Evolutionary conservation across 176 grass and related monocot species (phyloP).

Genomic region (Triticum monococcum): DNA sequence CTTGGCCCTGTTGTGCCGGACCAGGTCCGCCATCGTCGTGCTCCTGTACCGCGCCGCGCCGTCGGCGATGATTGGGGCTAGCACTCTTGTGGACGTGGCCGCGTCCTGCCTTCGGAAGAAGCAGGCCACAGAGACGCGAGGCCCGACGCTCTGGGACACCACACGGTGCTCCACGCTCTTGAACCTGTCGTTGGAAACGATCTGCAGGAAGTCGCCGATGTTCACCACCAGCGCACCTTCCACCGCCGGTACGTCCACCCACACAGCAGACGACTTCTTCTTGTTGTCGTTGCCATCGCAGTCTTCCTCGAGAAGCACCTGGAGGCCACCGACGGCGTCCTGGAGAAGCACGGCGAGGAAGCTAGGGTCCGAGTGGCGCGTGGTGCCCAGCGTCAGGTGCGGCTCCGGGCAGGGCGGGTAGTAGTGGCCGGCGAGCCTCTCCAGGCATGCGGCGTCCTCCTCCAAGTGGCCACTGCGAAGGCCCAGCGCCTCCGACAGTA

Average conservation of each 20-base stretch:
- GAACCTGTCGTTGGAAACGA: neutral
- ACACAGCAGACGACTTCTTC: accelerated
- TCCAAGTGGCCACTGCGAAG: no score
- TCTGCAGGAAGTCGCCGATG: conserved; percentile 53
- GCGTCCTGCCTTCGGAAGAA: no score
- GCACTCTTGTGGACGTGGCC: neutral
- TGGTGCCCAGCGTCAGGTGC: neutral
- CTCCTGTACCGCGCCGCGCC: neutral
- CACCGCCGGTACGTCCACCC: conserved; percentile 37
- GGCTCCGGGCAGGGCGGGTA: neutral
- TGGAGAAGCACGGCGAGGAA: conserved; percentile 17
- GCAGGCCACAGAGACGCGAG: neutral
- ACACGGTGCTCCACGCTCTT: conserved; percentile 44
- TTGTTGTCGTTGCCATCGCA: neutral
- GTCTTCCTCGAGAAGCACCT: conserved; percentile 19
- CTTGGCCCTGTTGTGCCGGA: no score
- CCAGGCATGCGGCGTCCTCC: neutral
- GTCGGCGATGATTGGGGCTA: neutral
- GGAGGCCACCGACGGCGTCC: conserved; percentile 48
- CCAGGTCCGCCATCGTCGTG: neutral
- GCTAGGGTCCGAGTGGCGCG: neutral
- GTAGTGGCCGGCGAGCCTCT: neutral
- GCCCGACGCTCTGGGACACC: conserved; percentile 16
- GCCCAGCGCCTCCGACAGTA: no score
- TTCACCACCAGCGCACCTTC: conserved; percentile 47